Evolutionary conservation across 176 grass and related monocot species (phyloP), one percentile per base, ranked within the genome.

Genomic region (Luzula sylvatica): DNA sequence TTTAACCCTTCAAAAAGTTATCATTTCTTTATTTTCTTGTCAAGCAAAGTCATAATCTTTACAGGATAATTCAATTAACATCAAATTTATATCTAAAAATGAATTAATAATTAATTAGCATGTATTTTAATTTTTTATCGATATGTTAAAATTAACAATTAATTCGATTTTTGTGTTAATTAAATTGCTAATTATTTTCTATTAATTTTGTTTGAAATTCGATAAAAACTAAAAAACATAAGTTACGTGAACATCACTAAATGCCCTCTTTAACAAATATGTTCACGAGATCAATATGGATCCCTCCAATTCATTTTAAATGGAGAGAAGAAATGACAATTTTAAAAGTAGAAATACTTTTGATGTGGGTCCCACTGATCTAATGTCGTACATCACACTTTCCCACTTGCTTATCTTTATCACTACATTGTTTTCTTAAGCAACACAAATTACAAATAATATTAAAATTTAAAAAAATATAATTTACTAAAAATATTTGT

Each of bases 321-420:
- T 8, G 0, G 3, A 30, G 11, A 46, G 5, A 26, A 40, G 42
- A 63, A 44, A 46, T 38, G 15, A 47, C 22, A 14, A 17, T 8
- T 3, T 3, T 5, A 26, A 44, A 0, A 15, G 29, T 17, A 25
- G 22, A 46, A 63, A 3, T 47, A 46, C 27, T 2, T 11, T n/a
- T n/a, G 5, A 30, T 19, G 3, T 2, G 32, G 55, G 55, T 20
- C 39, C 58, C 42, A 45, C 19, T 62, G 58, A 62, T 62, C 7
- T 46, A 45, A 23, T 47, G 58, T 62, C 58, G 58, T 47, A 62
- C 58, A 62, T 47, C 42, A 8, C 58, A 62, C 41, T 29, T n/a
- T 1, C 5, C n/a, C 2, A 4, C 11, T 22, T 43, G 42, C 41
- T 62, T 62, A 62, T 62, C 58, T 62, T 62, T 47, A 62, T 47